Evolutionary conservation across 176 grass and related monocot genomes (phyloP).

Genomic region (Musa acuminata): DNA sequence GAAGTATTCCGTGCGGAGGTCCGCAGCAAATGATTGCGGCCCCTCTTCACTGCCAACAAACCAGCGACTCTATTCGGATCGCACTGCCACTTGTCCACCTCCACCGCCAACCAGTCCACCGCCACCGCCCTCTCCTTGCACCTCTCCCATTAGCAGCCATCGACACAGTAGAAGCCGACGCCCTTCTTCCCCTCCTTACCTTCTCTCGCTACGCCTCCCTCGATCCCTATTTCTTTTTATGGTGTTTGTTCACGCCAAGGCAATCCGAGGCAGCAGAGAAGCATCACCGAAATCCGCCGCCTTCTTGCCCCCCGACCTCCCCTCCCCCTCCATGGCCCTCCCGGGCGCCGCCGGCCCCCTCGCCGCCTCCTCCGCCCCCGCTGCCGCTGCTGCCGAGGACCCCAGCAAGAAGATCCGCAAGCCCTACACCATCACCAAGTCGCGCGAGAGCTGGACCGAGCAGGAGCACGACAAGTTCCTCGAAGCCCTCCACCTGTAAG

Average conservation of each 20-base stretch:
- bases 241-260: not conserved
- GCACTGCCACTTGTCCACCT: not conserved
- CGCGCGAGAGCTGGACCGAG: slow-evolving; percentile 22
- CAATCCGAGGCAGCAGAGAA: not conserved
- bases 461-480: slow-evolving; percentile 22
- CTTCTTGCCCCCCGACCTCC: not conserved
- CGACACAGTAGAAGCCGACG: not conserved
- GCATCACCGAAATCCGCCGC: not conserved
- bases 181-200: not conserved
- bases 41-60: not conserved
- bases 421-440: slow-evolving; percentile 24
- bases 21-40: too few species aligned
- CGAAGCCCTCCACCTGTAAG: slow-evolving; percentile 21
- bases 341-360: not conserved
- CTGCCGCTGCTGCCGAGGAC: not conserved
- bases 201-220: not conserved
- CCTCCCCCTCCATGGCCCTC: not conserved
- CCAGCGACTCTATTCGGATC: not conserved
- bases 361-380: not conserved
- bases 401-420: slow-evolving; percentile 21
- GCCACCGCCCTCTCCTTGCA: not conserved
- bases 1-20: too few species aligned
- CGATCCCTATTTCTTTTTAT: not conserved
- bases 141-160: not conserved
- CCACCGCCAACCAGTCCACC: not conserved